These are phyloP conservation scores for Erythrophleum fordii DNA, from an alignment of 306 rosid genomes.

Conservation along the genomic window DNA sequence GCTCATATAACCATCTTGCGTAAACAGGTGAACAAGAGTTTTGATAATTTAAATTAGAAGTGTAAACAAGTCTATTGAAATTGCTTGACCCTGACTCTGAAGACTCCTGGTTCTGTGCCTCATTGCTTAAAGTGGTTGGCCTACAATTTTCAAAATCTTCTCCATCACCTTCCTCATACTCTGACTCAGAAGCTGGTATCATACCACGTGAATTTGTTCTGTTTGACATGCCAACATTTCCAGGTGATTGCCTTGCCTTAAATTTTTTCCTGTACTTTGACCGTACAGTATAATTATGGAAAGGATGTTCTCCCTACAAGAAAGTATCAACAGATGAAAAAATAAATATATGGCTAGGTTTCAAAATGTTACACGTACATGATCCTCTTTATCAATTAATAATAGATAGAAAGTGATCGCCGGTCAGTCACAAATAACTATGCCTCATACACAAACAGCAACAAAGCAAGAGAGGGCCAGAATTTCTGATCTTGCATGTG, in stretches of 20 bases:
- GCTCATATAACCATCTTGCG: constrained; percentile 88
- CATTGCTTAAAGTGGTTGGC: constrained; percentile 28
- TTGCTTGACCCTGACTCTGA: constrained; percentile 28
- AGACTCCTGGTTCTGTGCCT: constrained; percentile 37
- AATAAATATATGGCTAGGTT: constrained; percentile 2
- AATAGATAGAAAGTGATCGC: background rate
- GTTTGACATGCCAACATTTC: constrained; percentile 36
- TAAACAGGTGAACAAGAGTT: constrained; percentile 41
- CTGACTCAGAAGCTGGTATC: constrained; percentile 44
- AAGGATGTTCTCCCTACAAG: constrained; percentile 87
- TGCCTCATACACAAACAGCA: background rate
- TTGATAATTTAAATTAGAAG: constrained; percentile 37
- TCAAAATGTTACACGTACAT: constrained; percentile 5
- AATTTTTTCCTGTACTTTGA: constrained; percentile 69
- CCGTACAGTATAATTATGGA: constrained; percentile 92
- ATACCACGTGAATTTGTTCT: constrained; percentile 32
- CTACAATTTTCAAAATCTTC: constrained; percentile 45
- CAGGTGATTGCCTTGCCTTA: constrained; percentile 42
- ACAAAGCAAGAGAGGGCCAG: constrained; percentile 7
- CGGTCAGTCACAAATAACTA: constrained; percentile 3
- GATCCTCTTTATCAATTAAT: constrained; percentile 10
- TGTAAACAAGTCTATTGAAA: constrained; percentile 13
- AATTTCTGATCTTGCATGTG: background rate
- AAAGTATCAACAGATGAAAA: constrained; percentile 34
- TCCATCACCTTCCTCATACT: constrained; percentile 56